A percentile compares a stretch with the other conserved stretches of the same genome.
phyloP scores from a whole-genome alignment of 164 flowering plant species.

The Liriodendron chinense region DNA sequence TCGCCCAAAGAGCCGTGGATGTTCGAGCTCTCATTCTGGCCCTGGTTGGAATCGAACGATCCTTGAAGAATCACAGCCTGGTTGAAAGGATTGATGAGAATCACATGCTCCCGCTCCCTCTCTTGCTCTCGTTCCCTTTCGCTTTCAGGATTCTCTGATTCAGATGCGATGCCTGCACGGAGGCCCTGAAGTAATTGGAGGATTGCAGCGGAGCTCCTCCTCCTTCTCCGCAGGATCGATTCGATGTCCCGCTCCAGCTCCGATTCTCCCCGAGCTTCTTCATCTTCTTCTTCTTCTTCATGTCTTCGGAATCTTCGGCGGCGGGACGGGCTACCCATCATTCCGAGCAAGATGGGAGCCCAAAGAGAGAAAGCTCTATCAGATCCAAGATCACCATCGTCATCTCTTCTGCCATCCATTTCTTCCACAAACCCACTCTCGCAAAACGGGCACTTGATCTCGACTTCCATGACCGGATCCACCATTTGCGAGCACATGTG shows the following conservation, averaged over 20 bases:
- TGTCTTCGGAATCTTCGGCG: slow-evolving; percentile 34
- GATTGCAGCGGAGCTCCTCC: slow-evolving; percentile 63
- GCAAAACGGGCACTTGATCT: slow-evolving; percentile 76
- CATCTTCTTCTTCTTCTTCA: slow-evolving; percentile 28
- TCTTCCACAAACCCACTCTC: slow-evolving; percentile 74
- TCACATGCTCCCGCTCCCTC: slow-evolving; percentile 23
- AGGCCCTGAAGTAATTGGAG: slow-evolving; percentile 28
- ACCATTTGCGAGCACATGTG: slow-evolving; percentile 65
- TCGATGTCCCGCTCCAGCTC: slow-evolving; percentile 48
- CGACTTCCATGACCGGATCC: slow-evolving; percentile 59
- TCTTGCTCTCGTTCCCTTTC: slow-evolving; percentile 28
- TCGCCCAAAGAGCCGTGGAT: slow-evolving; percentile 60
- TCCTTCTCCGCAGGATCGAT: slow-evolving; percentile 45
- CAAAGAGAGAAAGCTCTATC: slow-evolving; percentile 71
- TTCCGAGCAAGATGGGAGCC: slow-evolving; percentile 80
- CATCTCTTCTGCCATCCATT: slow-evolving; percentile 30
- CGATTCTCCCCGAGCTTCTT: slow-evolving; percentile 21
- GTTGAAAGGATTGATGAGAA: slow-evolving; percentile 60
- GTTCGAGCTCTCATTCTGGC: slow-evolving; percentile 6
- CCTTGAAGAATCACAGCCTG: slow-evolving; percentile 61
- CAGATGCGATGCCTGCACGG: slow-evolving; percentile 44
- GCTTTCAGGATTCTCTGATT: slow-evolving; percentile 32
- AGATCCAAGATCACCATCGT: slow-evolving; percentile 34
- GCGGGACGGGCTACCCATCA: slow-evolving; percentile 56
- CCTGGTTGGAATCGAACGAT: slow-evolving; percentile 29